Percentiles rank a stretch among this genome's conserved stretches.
phyloP scores from a whole-genome alignment of 768 basidiomycete genomes.

The Botryobasidium botryosum region DNA sequence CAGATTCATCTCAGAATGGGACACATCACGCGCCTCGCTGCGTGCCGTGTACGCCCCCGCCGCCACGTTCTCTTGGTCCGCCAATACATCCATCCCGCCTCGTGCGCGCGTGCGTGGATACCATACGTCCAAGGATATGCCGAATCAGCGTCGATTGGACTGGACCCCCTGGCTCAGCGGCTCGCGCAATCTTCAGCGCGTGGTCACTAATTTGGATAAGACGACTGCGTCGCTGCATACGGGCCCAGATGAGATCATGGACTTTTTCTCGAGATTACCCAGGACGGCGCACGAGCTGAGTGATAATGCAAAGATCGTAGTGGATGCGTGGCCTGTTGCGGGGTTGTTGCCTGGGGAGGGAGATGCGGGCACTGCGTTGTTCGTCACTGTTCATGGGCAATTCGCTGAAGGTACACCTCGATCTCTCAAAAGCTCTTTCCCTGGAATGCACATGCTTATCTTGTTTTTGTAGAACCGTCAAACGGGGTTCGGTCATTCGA shows the following conservation, averaged over 20 bases:
- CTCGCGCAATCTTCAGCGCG: constrained; percentile 59
- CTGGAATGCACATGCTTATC: constrained; percentile 7
- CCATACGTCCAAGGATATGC: constrained; percentile 43
- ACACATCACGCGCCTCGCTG: constrained; percentile 51
- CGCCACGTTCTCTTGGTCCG: constrained; percentile 84
- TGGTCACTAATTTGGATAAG: constrained; percentile 14
- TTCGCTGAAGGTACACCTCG: constrained; percentile 64
- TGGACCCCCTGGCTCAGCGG: constrained; percentile 60
- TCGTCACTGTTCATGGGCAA: constrained; percentile 73
- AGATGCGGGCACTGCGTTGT: constrained; percentile 27
- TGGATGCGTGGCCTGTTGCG: constrained; percentile 70
- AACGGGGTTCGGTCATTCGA: constrained; percentile 85
- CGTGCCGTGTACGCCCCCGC: constrained; percentile 59
- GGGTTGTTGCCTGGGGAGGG: constrained; percentile 16
- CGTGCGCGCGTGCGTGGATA: constrained; percentile 61
- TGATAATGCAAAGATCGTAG: constrained; percentile 64
- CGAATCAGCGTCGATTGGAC: constrained; percentile 67
- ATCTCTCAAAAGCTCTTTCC: constrained; percentile 1
- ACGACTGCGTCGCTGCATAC: constrained; percentile 40
- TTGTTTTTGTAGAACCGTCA: constrained; percentile 33
- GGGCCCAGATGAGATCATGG: constrained; percentile 46
- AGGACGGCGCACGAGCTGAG: constrained; percentile 68
- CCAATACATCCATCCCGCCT: constrained; percentile 65
- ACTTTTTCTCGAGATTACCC: constrained; percentile 48
- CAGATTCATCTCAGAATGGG: constrained; percentile 78